A percentile compares a stretch with the other conserved stretches of the same genome.
These are phyloP conservation scores for Malassezia slooffiae DNA, from an alignment of 1,284 basidiomycete genomes.

Conservation along the genomic window DNA sequence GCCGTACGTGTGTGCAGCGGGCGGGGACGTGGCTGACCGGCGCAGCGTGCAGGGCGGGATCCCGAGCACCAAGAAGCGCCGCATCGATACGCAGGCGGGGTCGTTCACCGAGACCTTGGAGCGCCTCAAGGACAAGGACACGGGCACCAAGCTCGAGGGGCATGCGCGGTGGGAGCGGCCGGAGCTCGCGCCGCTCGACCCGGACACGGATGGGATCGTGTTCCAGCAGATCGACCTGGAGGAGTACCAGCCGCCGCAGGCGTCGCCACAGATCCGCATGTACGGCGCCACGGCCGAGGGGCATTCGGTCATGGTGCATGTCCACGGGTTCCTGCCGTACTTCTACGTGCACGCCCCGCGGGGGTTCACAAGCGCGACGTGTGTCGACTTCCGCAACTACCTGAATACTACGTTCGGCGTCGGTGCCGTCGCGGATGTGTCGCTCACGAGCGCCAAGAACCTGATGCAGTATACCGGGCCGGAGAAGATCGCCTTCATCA, in stretches of 20 bases:
- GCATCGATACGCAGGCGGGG: slow-evolving; percentile 20
- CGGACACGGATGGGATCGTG: slow-evolving; percentile 20
- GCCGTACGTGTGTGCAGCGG: no score
- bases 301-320: slow-evolving; percentile 41
- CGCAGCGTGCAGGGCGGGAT: neutral
- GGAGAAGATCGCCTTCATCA: slow-evolving; percentile 41
- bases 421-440: slow-evolving; percentile 22
- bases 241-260: slow-evolving; percentile 27
- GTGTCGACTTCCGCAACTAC: slow-evolving; percentile 38
- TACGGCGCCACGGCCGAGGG: slow-evolving; percentile 39
- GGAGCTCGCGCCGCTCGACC: slow-evolving; percentile 21
- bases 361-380: slow-evolving; percentile 32
- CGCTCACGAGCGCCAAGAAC: slow-evolving; percentile 34
- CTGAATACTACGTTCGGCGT: slow-evolving; percentile 34
- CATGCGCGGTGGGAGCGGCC: slow-evolving; percentile 32
- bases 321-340: slow-evolving; percentile 44
- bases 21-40: no score
- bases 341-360: slow-evolving; percentile 43
- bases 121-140: slow-evolving; percentile 24
- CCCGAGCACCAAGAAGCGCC: slow-evolving; percentile 19
- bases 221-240: slow-evolving; percentile 47
- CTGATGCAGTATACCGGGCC: slow-evolving; percentile 41
- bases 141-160: slow-evolving; percentile 22
- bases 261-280: slow-evolving; percentile 39
- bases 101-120: slow-evolving; percentile 36